Percentiles rank a stretch among this genome's conserved stretches.
phyloP scores from a whole-genome alignment of 108 stramenopile species.

The Cyclotella cryptica region DNA sequence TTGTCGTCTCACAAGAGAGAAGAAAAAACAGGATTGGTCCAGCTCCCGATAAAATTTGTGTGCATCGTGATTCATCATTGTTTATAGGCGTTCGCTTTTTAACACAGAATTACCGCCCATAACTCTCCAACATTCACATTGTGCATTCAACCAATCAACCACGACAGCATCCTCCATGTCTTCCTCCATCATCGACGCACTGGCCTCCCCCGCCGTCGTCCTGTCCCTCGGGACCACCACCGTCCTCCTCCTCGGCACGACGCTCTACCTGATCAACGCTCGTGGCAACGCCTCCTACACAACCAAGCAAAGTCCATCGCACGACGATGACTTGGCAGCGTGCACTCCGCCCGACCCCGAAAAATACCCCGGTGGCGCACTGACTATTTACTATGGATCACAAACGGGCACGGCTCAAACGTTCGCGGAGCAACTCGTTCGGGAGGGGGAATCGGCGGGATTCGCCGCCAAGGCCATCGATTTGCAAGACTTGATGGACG shows the following conservation, averaged over 20 bases:
- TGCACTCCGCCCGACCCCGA: not conserved
- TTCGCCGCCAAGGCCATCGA: slow-evolving; percentile 86
- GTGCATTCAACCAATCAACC: not conserved
- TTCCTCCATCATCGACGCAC: slow-evolving; percentile 8
- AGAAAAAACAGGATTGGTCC: too few relatives aligned
- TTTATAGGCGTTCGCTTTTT: too few relatives aligned
- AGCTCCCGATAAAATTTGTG: too few relatives aligned
- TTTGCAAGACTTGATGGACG: slow-evolving; percentile 87
- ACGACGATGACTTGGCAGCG: not conserved
- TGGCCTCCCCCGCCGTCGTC: slow-evolving; percentile 16
- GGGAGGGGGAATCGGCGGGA: slow-evolving; percentile 81
- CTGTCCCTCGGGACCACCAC: slow-evolving; percentile 30
- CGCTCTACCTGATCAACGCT: slow-evolving; percentile 6
- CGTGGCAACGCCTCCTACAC: not conserved
- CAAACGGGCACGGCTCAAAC: slow-evolving; percentile 99
- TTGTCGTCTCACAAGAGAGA: too few relatives aligned
- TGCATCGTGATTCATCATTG: too few relatives aligned
- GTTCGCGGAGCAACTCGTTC: slow-evolving; percentile 88
- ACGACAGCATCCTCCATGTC: not conserved
- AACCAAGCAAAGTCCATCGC: too few relatives aligned
- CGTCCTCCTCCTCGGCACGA: slow-evolving; percentile 17
- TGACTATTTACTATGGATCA: slow-evolving; percentile 93
- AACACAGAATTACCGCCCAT: too few relatives aligned
- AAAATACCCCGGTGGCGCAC: slow-evolving; percentile 81
- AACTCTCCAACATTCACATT: too few relatives aligned